Base-by-base conservation (phyloP, 257 asterid species). In the Echites panduratus region DNA sequence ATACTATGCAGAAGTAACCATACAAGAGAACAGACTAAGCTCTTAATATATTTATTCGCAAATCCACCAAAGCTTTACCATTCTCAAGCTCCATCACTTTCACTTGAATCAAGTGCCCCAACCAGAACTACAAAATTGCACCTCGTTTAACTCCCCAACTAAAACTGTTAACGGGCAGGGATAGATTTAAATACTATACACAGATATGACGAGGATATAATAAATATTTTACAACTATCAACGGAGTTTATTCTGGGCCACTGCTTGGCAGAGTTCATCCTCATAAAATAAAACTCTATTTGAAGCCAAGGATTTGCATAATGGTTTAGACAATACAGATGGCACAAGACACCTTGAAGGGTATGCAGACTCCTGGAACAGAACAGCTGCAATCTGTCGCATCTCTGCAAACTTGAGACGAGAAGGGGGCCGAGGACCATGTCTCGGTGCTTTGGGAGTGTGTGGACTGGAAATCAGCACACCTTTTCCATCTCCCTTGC, bases 211-310 rank as follows among this genome's bases (percentile, higher is more conserved):
- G 58, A 77, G 53, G 66, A 75, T 49, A 76, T 61, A 35, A 53
- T 11, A 63, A n/a, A 72, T 59, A 66, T 61, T 65, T 24, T 5
- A 24, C 24, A 7, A 16, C 35, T 66, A 66, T 92, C 94, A 94
- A 71, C 84, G 93, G 63, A 94, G 96, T 73, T 91, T 94, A 87
- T 94, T 94, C 79, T 91, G 97, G 40, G 97, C 97, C 71, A 91
- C 99, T 5, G 99, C 97, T 80, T 94, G 96, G 84, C 99, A 94
- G 63, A 94, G 76, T 75, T 94, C 99, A 20, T 94, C 99, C 86
- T 94, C 97, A 1, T 89, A 91, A 80, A 91, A 89, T 22, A 94
- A 78, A 26, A 88, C 97, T 82, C 99, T 77, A 77, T 91, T 89
- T 49, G 97, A 91, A 73, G 88, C 96, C 88, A 89, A 26, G 20